Conservation (phyloP, 257 asterid genomes). For the Plantago major region DNA sequence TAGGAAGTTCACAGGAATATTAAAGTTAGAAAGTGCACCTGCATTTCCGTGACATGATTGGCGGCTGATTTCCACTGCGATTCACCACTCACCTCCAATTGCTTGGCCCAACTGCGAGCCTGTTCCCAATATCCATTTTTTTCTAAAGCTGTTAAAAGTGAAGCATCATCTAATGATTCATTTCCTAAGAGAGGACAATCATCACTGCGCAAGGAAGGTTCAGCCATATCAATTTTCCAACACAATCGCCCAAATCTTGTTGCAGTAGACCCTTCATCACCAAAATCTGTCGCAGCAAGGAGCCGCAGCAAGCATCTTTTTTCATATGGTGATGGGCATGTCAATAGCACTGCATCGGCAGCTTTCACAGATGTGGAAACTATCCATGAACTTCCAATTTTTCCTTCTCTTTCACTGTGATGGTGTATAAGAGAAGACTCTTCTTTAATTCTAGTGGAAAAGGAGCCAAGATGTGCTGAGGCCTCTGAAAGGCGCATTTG, state of each 20-base stretch:
- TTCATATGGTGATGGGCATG: conserved; percentile 88
- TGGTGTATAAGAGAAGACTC: conserved; percentile 49
- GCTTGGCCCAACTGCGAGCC: conserved; percentile 95
- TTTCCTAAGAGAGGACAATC: conserved; percentile 78
- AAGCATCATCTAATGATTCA: conserved; percentile 75
- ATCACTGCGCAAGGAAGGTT: conserved; percentile 80
- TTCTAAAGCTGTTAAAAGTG: conserved; percentile 72
- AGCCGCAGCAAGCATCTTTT: conserved; percentile 87
- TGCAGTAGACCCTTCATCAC: conserved; percentile 84
- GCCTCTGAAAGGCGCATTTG: conserved; percentile 98
- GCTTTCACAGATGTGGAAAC: conserved; percentile 78
- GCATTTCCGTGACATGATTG: conserved; percentile 93
- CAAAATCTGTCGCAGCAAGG: conserved; percentile 84
- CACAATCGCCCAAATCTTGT: conserved; percentile 57
- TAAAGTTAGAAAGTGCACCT: conserved; percentile 37
- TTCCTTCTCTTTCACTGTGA: conserved; percentile 54
- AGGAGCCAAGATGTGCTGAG: conserved; percentile 91
- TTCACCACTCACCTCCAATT: conserved; percentile 89
- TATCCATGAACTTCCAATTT: conserved; percentile 58
- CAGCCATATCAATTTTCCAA: conserved; percentile 95
- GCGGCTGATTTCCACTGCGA: conserved; percentile 73
- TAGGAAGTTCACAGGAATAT: conserved; percentile 22
- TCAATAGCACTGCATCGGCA: conserved; percentile 82
- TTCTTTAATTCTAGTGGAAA: conserved; percentile 82
- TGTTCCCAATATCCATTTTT: conserved; percentile 92